Evolutionary conservation across 2,329 filamentous ascomycete genomes (phyloP).

Genomic region (Aspergillus fischeri): DNA sequence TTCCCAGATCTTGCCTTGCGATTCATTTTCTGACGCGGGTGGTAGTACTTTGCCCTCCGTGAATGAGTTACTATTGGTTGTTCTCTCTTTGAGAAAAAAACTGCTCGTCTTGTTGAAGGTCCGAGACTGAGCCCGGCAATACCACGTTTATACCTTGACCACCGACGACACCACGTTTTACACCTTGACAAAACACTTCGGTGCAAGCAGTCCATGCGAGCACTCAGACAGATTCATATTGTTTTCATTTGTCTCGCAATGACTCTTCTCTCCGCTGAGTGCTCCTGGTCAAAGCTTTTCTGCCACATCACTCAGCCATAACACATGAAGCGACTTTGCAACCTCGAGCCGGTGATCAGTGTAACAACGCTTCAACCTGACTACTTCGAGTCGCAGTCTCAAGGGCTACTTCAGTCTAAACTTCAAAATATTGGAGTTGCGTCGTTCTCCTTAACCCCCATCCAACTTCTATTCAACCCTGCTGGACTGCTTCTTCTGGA

Average conservation of each 20-base stretch:
- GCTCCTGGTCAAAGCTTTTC: not conserved
- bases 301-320: not conserved
- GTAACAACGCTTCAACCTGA: not conserved
- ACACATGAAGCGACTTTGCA: not conserved
- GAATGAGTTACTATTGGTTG: not conserved
- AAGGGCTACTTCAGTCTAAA: not conserved
- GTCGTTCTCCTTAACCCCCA: too few species aligned
- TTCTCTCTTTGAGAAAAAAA: not conserved
- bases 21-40: not conserved
- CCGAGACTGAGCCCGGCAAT: not conserved
- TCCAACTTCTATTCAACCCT: too few species aligned
- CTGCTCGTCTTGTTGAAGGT: not conserved
- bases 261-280: not conserved
- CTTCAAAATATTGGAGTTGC: not conserved
- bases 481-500: too few species aligned
- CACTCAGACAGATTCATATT: not conserved
- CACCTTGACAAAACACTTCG: not conserved
- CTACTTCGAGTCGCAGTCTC: not conserved
- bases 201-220: not conserved
- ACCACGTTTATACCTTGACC: not conserved
- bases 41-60: not conserved
- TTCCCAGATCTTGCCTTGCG: not conserved
- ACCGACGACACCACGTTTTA: not conserved
- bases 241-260: not conserved
- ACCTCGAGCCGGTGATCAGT: not conserved